A percentile compares a stretch with the other conserved stretches of the same genome.
Conservation (phyloP, 2,329 filamentous ascomycete species). For the Curvularia spicifera region DNA sequence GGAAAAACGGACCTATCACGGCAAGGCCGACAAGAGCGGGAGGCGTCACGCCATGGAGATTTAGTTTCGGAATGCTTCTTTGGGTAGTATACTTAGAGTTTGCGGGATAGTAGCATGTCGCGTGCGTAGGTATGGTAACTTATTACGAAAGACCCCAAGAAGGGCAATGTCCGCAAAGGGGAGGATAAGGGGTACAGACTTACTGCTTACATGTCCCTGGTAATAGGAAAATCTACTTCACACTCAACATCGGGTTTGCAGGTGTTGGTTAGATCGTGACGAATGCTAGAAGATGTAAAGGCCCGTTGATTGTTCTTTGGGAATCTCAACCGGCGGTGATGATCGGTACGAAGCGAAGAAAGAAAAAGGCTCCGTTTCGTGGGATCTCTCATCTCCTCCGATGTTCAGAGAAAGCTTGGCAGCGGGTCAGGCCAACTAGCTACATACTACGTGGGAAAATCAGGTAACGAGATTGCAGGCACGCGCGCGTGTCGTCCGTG, state of each 20-base stretch:
- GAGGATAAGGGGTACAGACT: not conserved
- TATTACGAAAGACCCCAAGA: not conserved
- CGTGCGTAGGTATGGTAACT: not conserved
- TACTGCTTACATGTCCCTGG: not conserved
- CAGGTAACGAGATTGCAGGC: not conserved
- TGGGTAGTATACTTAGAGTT: not conserved
- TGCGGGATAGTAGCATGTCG: not conserved
- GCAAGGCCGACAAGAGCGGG: not conserved
- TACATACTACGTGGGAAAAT: not conserved
- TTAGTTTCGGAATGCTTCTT: not conserved
- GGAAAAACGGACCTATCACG: not conserved
- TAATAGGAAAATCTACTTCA: not conserved
- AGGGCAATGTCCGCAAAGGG: no score
- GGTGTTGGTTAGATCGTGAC: not conserved
- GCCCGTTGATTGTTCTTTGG: no score
- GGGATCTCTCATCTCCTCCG: no score
- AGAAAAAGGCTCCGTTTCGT: not conserved
- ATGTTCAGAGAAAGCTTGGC: not conserved
- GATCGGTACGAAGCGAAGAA: no score
- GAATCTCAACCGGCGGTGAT: no score
- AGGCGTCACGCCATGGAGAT: not conserved
- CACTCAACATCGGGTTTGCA: not conserved
- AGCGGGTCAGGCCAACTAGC: conserved; percentile 1
- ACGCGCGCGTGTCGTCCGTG: not conserved
- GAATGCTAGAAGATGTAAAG: no score